Evolutionary conservation across 2,329 filamentous ascomycete genomes (phyloP).

Genomic region (Penicillium paneum): DNA sequence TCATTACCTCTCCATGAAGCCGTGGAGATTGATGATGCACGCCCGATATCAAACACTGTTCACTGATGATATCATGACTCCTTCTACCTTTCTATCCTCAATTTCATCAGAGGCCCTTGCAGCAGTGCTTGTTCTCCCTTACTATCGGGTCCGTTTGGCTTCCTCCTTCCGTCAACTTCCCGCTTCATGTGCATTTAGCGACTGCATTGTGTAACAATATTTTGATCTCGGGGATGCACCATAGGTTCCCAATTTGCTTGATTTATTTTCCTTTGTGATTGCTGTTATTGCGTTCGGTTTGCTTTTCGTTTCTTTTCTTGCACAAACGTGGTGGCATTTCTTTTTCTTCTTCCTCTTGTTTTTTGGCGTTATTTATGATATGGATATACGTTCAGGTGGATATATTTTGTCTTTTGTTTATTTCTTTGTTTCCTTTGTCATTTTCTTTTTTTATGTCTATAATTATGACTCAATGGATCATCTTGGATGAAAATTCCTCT

Average conservation of each 20-base stretch:
- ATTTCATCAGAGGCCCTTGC: background rate
- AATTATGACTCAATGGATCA: conserved; percentile 16
- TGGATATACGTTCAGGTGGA: conserved; percentile 18
- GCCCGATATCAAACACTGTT: background rate
- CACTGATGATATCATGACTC: conserved; percentile 17
- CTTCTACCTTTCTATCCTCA: background rate
- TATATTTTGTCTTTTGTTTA: conserved; percentile 6
- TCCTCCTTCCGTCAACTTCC: conserved; percentile 12
- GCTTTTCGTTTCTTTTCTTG: conserved; percentile 3
- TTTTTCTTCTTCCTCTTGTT: conserved; percentile 8
- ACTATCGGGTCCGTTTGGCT: conserved; percentile 8
- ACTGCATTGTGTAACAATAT: conserved; percentile 29
- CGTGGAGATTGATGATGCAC: conserved; percentile 6
- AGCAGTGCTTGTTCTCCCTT: background rate
- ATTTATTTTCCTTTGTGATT: conserved; percentile 11
- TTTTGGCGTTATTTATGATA: conserved; percentile 13
- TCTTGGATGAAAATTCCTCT: background rate
- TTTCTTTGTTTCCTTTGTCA: conserved; percentile 18
- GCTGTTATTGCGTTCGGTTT: conserved; percentile 6
- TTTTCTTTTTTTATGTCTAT: conserved; percentile 21
- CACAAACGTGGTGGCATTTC: conserved; percentile 11
- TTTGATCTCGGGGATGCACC: conserved; percentile 12
- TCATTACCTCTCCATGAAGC: conserved; percentile 25
- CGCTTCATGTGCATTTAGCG: conserved; percentile 29
- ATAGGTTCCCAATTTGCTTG: conserved; percentile 1